A percentile compares a stretch with the other conserved stretches of the same genome.
phyloP scores from a whole-genome alignment of 305 asterid species.

The Fraxinus xanthoxyloides region DNA sequence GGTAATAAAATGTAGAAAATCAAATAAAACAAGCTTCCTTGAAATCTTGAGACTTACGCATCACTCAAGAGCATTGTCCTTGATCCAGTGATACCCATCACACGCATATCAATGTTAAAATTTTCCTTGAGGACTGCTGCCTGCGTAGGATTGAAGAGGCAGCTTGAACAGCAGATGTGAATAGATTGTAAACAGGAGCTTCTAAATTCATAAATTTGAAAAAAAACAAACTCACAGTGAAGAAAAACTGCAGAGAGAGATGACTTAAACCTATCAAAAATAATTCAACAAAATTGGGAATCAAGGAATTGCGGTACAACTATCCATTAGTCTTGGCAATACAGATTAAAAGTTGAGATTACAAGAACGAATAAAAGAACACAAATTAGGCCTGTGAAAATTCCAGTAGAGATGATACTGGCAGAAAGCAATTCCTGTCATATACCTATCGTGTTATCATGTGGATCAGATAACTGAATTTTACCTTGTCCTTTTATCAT shows the following conservation, averaged over 20 bases:
- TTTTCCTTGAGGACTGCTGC: constrained; percentile 90
- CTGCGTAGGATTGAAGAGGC: constrained; percentile 36
- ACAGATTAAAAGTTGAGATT: background rate
- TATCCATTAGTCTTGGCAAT: background rate
- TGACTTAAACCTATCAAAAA: background rate
- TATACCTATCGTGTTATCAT: background rate
- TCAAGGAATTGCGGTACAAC: background rate
- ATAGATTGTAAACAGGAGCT: constrained; percentile 5
- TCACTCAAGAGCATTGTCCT: constrained; percentile 71
- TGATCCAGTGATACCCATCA: constrained; percentile 85
- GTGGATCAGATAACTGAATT: background rate
- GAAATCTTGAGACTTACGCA: constrained; percentile 47
- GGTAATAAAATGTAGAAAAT: background rate
- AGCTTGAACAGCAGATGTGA: constrained; percentile 5
- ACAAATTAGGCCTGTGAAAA: background rate
- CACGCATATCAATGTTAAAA: constrained; percentile 91
- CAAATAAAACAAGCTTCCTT: background rate
- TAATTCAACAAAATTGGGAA: background rate
- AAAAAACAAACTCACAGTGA: background rate
- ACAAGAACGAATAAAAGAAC: background rate
- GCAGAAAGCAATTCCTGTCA: background rate
- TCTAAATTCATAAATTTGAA: background rate
- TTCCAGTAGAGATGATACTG: background rate
- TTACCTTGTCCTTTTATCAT: background rate
- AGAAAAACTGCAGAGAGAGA: constrained; percentile 1